A percentile compares a stretch with the other conserved stretches of the same genome.
These are phyloP conservation scores for Trichoderma koningiopsis DNA, from an alignment of 2,329 filamentous ascomycete species.

Conservation along the genomic window DNA sequence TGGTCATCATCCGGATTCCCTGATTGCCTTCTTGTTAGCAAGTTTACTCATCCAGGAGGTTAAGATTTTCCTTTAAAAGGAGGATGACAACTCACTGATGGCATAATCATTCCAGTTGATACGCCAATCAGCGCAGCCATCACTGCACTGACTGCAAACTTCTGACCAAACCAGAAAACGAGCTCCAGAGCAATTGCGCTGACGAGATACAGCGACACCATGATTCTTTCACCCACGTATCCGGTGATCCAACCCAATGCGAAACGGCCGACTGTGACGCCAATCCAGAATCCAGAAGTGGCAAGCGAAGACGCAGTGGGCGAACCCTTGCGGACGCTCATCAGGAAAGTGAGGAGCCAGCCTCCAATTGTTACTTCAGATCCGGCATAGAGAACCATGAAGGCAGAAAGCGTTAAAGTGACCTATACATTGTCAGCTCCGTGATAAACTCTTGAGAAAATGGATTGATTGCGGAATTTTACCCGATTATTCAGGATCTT, in stretches of 20 bases:
- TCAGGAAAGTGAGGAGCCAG: slow-evolving; percentile 86
- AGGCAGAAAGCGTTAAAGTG: slow-evolving; percentile 40
- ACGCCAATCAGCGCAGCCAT: slow-evolving; percentile 53
- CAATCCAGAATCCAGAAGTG: slow-evolving; percentile 80
- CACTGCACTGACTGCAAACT: slow-evolving; percentile 73
- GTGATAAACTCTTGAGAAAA: neutral
- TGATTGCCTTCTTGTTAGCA: neutral
- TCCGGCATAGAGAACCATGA: slow-evolving; percentile 76
- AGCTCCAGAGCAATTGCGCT: slow-evolving; percentile 66
- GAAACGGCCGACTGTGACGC: slow-evolving; percentile 71
- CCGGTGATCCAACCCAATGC: slow-evolving; percentile 73
- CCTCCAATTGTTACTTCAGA: slow-evolving; percentile 75
- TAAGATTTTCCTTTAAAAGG: neutral
- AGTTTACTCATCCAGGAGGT: neutral
- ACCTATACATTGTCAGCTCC: slow-evolving; percentile 2
- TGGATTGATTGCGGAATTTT: neutral
- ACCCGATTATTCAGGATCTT: slow-evolving; percentile 22
- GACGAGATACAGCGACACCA: slow-evolving; percentile 64
- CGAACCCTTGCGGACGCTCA: slow-evolving; percentile 66
- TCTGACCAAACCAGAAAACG: slow-evolving; percentile 78
- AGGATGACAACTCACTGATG: slow-evolving; percentile 13
- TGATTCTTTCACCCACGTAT: slow-evolving; percentile 69
- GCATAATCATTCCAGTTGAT: slow-evolving; percentile 25
- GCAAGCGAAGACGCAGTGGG: slow-evolving; percentile 68
- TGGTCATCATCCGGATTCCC: slow-evolving; percentile 49